A percentile compares a stretch with the other conserved stretches of the same genome.
These are phyloP conservation scores for Pichia sp. DNA, from an alignment of 1,139 yeast genomes.

Conservation along the genomic window DNA sequence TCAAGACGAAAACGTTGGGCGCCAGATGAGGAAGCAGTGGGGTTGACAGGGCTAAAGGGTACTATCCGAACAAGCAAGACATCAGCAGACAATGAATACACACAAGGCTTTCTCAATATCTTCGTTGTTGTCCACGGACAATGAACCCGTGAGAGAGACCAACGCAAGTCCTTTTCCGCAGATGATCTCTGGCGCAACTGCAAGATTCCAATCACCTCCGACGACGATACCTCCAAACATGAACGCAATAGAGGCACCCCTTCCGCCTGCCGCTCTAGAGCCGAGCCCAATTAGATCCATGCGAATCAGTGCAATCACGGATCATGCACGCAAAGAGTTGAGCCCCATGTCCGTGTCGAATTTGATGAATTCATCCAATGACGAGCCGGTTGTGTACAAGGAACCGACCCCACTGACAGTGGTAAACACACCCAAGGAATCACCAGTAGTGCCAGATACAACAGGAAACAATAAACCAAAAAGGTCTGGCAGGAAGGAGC, in stretches of 20 bases:
- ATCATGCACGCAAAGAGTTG: background rate
- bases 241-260: background rate
- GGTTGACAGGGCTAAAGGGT: background rate
- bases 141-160: background rate
- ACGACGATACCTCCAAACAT: background rate
- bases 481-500: slow-evolving; percentile 1
- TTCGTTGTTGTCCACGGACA: slow-evolving; percentile 1
- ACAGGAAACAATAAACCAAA: background rate
- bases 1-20: too few relatives aligned
- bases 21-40: background rate
- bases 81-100: background rate
- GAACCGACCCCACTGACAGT: background rate
- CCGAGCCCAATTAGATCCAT: background rate
- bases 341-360: slow-evolving; percentile 12
- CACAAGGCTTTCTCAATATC: slow-evolving; percentile 5
- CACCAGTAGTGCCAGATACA: background rate
- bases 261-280: background rate
- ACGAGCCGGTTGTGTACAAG: background rate
- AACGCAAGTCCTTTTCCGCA: background rate
- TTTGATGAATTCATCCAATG: slow-evolving; percentile 7
- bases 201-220: background rate
- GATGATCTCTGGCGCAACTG: background rate
- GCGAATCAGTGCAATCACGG: background rate
- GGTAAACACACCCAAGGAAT: background rate
- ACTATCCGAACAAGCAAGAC: background rate